A percentile compares a stretch with the other conserved stretches of the same genome.
Conservation (phyloP, 176 grass and related monocot species). For the Eleusine coracana region DNA sequence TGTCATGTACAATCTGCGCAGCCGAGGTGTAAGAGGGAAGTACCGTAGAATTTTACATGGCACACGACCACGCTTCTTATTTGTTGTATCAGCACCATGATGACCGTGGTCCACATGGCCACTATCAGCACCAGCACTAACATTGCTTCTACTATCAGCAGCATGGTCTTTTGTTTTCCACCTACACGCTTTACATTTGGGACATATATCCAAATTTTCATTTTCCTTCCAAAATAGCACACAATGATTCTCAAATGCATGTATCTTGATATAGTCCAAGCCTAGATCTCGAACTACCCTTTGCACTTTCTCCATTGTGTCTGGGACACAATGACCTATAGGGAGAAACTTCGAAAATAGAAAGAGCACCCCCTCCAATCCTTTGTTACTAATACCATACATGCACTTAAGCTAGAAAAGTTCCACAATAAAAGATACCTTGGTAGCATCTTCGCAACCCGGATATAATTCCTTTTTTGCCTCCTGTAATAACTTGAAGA, state of each 20-base stretch:
- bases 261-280: not conserved
- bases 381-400: not conserved
- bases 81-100: not conserved
- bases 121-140: not conserved
- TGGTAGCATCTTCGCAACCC: not conserved
- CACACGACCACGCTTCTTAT: not conserved
- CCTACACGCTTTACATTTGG: not conserved
- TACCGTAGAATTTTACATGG: not conserved
- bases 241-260: not conserved
- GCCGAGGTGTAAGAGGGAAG: not conserved
- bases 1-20: not conserved
- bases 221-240: not conserved
- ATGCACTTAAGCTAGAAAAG: not conserved
- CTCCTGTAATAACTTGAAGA: not conserved
- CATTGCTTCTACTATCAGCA: too few species aligned
- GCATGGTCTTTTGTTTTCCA: not conserved
- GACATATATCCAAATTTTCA: not conserved
- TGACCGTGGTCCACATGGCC: too few species aligned
- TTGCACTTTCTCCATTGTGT: not conserved
- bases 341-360: not conserved
- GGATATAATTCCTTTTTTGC: not conserved
- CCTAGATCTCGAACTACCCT: not conserved
- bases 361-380: not conserved
- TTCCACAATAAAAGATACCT: not conserved
- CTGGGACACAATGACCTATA: not conserved